Conservation (phyloP, 257 asterid genomes). For the Ligustrum vulgare region DNA sequence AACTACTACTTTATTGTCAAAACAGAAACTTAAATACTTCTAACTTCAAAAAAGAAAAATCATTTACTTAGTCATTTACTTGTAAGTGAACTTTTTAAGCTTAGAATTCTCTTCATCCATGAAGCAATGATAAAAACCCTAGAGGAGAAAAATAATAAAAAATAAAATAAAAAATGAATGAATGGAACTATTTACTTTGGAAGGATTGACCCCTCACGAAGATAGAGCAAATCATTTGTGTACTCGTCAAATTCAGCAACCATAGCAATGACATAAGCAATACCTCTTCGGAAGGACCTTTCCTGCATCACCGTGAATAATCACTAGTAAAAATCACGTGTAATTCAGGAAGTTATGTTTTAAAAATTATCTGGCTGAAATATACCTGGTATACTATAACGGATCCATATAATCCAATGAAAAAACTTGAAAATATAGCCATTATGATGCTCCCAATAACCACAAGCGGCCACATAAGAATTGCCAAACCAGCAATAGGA, state of each 20-base stretch:
- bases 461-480: constrained; percentile 90
- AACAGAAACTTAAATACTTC: neutral
- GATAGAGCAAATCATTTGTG: constrained; percentile 95
- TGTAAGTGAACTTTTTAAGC: neutral
- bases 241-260: constrained; percentile 95
- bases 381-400: constrained; percentile 82
- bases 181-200: constrained; percentile 60
- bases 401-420: constrained; percentile 84
- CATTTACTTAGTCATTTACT: neutral
- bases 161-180: neutral
- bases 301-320: constrained; percentile 50
- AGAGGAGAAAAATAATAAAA: neutral
- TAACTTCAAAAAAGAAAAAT: neutral
- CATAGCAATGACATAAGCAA: constrained; percentile 83
- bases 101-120: neutral
- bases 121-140: neutral
- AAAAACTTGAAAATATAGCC: constrained; percentile 73
- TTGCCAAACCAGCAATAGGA: constrained; percentile 88
- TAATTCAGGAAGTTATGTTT: neutral
- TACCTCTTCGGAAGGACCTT: constrained; percentile 75
- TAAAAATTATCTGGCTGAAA: neutral
- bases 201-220: constrained; percentile 84
- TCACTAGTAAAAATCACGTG: neutral
- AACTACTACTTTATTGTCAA: neutral
- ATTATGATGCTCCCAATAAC: constrained; percentile 75